A percentile compares a stretch with the other conserved stretches of the same genome.
phyloP scores from a whole-genome alignment of 768 basidiomycete species.

The Lentinula detonsa region DNA sequence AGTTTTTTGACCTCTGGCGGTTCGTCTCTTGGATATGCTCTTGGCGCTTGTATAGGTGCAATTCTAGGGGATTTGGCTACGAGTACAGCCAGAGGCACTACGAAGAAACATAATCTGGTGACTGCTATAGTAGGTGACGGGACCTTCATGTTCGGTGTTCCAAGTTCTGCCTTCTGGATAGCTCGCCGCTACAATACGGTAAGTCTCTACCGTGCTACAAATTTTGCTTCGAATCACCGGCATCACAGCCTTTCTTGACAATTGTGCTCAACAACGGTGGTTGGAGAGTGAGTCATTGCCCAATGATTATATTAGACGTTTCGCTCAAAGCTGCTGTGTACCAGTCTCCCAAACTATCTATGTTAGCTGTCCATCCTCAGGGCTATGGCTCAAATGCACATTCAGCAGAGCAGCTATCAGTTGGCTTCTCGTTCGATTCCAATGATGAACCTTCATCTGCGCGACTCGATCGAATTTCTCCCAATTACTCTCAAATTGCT shows the following conservation, averaged over 20 bases:
- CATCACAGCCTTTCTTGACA: slow-evolving; percentile 57
- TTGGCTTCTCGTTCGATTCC: slow-evolving; percentile 44
- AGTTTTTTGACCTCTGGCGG: slow-evolving; percentile 53
- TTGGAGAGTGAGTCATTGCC: slow-evolving; percentile 41
- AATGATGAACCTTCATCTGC: slow-evolving; percentile 24
- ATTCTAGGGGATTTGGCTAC: slow-evolving; percentile 18
- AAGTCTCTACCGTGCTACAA: slow-evolving; percentile 13
- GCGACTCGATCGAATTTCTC: slow-evolving; percentile 18
- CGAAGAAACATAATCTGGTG: slow-evolving; percentile 42
- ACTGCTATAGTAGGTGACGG: slow-evolving; percentile 65
- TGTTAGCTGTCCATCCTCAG: slow-evolving; percentile 58
- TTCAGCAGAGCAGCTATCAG: slow-evolving; percentile 43
- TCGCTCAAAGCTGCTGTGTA: slow-evolving; percentile 2
- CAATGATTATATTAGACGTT: background rate
- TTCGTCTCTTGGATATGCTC: slow-evolving; percentile 61
- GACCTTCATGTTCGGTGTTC: slow-evolving; percentile 60
- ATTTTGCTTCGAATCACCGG: background rate
- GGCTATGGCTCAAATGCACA: slow-evolving; percentile 43
- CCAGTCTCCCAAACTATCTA: slow-evolving; percentile 55
- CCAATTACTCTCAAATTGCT: slow-evolving; percentile 59
- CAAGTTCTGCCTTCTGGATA: slow-evolving; percentile 67
- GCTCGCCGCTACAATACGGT: slow-evolving; percentile 64
- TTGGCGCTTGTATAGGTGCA: slow-evolving; percentile 61
- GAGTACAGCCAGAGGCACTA: slow-evolving; percentile 14
- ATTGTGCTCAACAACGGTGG: slow-evolving; percentile 70